Evolutionary conservation across 495 filamentous ascomycete genomes (phyloP), one percentile per base, ranked within the genome.

Genomic region (Penicillium chermesinum): DNA sequence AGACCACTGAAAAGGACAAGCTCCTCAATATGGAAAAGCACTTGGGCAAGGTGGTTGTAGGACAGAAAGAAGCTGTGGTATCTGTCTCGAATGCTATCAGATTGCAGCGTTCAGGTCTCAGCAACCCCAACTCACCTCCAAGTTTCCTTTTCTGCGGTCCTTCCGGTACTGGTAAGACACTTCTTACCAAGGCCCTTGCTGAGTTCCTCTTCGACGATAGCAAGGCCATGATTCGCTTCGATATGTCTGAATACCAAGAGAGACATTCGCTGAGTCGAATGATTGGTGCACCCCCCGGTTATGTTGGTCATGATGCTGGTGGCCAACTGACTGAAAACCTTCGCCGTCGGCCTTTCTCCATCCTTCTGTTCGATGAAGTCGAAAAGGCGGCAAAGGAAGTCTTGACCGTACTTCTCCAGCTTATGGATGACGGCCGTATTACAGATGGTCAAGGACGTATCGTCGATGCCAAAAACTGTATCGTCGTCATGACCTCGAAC

Each of bases 201-300:
- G 93, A 98, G 65, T 98, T 98, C 75, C 77, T 98, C 30, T 98
- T 98, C 69, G 93, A 98, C 62, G 93, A 98, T 59, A 77, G 93
- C 13, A 96, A 96, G 75, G 73, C 90, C 14, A 98, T 98, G 93
- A 95, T 98, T 61, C 88, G 93, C 13, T 91, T 98, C 73, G 93
- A 98, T 69, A 98, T 98, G 93, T 97, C 93, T 7, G 93, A 98
- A 65, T 98, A 98, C 68, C 94, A 97, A 68, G 93, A 98, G 68
- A 87, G 91, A 8, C 93, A 98, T 69, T 88, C 91, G 1, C 82
- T 98, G 18, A 94, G 88, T 58, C 85, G 93, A 49, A 95, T 98
- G 86, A 98, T 98, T 55, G 93, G 93, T 59, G 91, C 93, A 7
- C 93, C 93, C 12, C 93, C 93, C 7, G 93, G 93, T 54, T 98